Evolutionary conservation across 2,329 filamentous ascomycete genomes (phyloP), one percentile per base, ranked within the genome.

Genomic region (Stachybotrys elegans): DNA sequence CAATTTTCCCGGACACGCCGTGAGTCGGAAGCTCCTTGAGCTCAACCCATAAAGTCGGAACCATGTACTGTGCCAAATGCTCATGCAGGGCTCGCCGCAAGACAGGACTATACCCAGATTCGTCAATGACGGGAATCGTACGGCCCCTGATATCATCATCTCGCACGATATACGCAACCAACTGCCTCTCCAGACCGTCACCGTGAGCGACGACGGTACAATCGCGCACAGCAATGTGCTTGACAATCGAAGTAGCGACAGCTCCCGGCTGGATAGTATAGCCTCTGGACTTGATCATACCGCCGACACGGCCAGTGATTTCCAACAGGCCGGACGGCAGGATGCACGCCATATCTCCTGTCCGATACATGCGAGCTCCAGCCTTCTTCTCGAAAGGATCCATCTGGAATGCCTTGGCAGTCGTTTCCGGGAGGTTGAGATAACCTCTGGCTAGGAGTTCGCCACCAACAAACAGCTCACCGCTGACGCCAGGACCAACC

Each of bases 21-120:
- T 89, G 83, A 0, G 86, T 90, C 0, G 87, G 87, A 5, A 92
- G 65, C 48, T 77, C 75, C 3, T 84, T 76, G 23, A 91, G 65
- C 55, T 85, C 78, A 29, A 91, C 81, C 87, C 87, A 92, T 4
- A 90, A 63, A 1, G 84, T 75, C 0, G 87, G 87, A 43, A 92
- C 84, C 87, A 92, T 91, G 63, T 92, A 92, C 49, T 88, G 85
- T 2, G 87, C 87, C 22, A 92, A 73, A 49, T 81, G 80, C 14
- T 76, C 69, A 1, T 81, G 74, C 3, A 92, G 72, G 14, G 76
- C 75, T 44, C 81, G 78, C 38, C 87, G 76, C 4, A 85, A 81
- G 6, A 75, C 74, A 1, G 86, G 81, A 52, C 86, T 89, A 61
- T 86, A 83, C 5, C 84, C 86, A 22, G 80, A 76, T 44, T 83